Conservation (phyloP, 305 asterid species). For the Solanum hybrid region DNA sequence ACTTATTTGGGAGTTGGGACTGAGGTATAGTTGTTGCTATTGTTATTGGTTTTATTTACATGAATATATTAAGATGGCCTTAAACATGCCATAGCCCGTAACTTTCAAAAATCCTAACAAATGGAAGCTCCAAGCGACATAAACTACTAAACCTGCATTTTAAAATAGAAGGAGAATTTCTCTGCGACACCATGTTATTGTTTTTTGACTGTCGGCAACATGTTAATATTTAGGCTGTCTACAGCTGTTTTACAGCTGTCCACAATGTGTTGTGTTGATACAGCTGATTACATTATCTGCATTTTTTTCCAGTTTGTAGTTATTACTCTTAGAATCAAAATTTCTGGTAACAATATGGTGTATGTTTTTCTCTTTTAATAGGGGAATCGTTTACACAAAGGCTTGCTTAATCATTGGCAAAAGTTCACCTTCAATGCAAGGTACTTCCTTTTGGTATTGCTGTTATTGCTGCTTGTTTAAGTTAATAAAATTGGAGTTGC, state of each 20-base stretch:
- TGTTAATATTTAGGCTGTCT: neutral
- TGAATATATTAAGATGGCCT: neutral
- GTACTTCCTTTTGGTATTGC: constrained; percentile 28
- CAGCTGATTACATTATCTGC: neutral
- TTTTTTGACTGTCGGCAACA: neutral
- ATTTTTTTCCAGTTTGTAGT: neutral
- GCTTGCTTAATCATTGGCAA: constrained; percentile 86
- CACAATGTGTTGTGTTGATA: neutral
- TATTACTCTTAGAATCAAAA: neutral
- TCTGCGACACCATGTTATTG: neutral
- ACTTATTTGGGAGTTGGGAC: neutral
- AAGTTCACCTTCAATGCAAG: constrained; percentile 95
- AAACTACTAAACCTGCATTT: neutral
- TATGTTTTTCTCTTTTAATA: constrained; percentile 19
- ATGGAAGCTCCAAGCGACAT: neutral
- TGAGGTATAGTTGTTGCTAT: neutral
- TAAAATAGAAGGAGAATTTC: neutral
- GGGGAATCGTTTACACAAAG: constrained; percentile 96
- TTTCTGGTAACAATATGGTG: neutral
- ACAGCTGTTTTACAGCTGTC: neutral
- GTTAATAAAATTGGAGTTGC: neutral
- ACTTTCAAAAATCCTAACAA: neutral
- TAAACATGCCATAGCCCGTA: neutral
- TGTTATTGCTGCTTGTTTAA: neutral
- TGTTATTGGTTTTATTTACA: neutral